A percentile compares a stretch with the other conserved stretches of the same genome.
phyloP scores from a whole-genome alignment of 768 basidiomycete species.

The Trametes cubensis region DNA sequence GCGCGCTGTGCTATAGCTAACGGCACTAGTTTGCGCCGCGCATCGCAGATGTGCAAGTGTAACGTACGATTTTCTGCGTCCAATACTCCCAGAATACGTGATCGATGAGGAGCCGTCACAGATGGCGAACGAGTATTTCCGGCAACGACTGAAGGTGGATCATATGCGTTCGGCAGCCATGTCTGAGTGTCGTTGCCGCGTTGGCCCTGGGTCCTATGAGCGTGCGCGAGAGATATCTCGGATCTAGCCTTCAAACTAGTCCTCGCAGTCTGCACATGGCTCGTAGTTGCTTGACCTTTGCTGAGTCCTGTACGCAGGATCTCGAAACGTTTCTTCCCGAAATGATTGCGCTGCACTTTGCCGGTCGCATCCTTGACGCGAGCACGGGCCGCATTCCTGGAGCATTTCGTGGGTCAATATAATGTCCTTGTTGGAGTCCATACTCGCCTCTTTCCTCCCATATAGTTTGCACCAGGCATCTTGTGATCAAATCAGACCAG shows the following conservation, averaged over 20 bases:
- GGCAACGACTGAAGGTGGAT: background rate
- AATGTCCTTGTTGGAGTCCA: no score
- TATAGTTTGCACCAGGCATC: slow-evolving; percentile 75
- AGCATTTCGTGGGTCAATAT: background rate
- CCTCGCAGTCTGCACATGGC: background rate
- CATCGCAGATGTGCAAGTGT: background rate
- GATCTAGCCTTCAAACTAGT: background rate
- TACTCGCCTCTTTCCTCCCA: slow-evolving; percentile 71
- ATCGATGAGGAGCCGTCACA: slow-evolving; percentile 5
- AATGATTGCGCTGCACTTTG: slow-evolving; percentile 60
- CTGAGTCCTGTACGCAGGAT: slow-evolving; percentile 42
- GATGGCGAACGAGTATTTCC: background rate
- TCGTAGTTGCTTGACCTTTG: background rate
- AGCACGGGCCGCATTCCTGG: slow-evolving; percentile 60
- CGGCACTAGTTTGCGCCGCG: background rate
- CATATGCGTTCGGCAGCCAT: background rate
- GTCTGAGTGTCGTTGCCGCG: no score
- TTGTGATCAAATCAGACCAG: background rate
- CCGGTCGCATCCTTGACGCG: slow-evolving; percentile 58
- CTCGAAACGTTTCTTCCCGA: slow-evolving; percentile 61
- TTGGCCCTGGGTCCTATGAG: slow-evolving; percentile 9
- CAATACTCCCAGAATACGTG: slow-evolving; percentile 9
- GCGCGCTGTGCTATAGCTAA: slow-evolving; percentile 10
- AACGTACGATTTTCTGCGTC: slow-evolving; percentile 19
- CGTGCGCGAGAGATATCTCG: slow-evolving; percentile 33